Base-by-base conservation (phyloP, 306 rosid species). In the Ceratonia siliqua region DNA sequence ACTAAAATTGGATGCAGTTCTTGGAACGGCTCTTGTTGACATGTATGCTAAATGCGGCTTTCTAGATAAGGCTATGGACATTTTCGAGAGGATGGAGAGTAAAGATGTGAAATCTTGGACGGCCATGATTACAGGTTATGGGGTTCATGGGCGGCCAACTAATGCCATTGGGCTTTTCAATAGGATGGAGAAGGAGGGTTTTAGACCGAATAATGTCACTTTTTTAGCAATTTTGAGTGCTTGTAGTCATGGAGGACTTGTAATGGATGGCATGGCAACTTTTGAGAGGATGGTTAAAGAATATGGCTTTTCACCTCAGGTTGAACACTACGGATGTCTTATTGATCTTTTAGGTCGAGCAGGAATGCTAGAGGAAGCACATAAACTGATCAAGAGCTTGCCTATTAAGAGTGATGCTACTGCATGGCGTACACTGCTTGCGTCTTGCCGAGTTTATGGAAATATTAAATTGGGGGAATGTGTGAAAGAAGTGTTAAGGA, bases 41-140 rank as follows among this genome's bases (percentile, higher is more conserved):
- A 84, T 82, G 88, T 87, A 85, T 79, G 83, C 83, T 70, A 91
- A 91, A 82, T 87, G 89, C 36, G 97, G 97, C 68, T 82, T 89
- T 66, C 75, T 89, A 48, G 86, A 78, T 33, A 76, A 87, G 82
- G 94, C 92, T 21, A 66, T 74, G 75, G 78, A 72, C 27, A 74
- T 85, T 46, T 91, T 91, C 21, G 62, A 89, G 55, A 84, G 83
- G 81, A 79, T 89, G 70, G 75, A 80, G 48, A 39, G 43, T 73
- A 89, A 89, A 81, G 94, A 91, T 87, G 91, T 89, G 25, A 87
- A 87, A 70, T 72, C 88, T 64, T 89, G 94, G 94, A 89, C 92
- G 35, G 83, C 92, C 45, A 85, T 89, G 94, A 91, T 91, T 62
- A 85, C 87, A 5, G 86, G 89, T 52, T 85, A 62, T 24, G 92